Percentiles rank a stretch among this genome's conserved stretches.
Conservation (phyloP, 2,329 filamentous ascomycete species). For the Pestalotiopsis fici region DNA sequence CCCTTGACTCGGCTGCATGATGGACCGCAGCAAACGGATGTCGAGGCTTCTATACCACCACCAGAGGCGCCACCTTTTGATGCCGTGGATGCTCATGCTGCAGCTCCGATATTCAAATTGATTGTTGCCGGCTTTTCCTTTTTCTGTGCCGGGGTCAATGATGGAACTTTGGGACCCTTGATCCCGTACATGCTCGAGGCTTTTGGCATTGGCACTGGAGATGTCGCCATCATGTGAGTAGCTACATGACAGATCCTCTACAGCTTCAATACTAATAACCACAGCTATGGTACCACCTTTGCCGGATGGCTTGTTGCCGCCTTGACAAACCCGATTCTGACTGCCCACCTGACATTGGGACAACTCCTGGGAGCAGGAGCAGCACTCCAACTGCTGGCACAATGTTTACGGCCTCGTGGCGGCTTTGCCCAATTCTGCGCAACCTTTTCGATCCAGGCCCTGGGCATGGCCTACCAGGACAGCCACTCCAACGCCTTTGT, state of each 20-base stretch:
- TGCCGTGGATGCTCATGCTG: constrained; percentile 19
- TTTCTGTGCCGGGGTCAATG: constrained; percentile 66
- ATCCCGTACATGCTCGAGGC: constrained; percentile 63
- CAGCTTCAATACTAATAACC: not conserved
- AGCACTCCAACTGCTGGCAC: constrained; percentile 52
- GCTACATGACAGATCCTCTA: not conserved
- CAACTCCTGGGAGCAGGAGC: constrained; percentile 59
- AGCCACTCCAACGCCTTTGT: constrained; percentile 65
- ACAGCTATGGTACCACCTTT: constrained; percentile 57
- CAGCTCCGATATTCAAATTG: constrained; percentile 44
- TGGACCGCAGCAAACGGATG: not conserved
- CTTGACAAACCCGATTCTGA: constrained; percentile 54
- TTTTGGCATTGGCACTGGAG: constrained; percentile 42
- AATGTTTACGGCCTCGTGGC: constrained; percentile 56
- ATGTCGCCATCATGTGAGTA: constrained; percentile 29
- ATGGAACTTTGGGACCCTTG: constrained; percentile 63
- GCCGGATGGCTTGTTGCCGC: constrained; percentile 61
- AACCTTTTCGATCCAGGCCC: constrained; percentile 58
- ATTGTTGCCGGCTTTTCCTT: constrained; percentile 60
- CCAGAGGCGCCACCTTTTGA: constrained; percentile 11
- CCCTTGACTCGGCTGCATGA: not conserved
- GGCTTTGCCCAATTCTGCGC: constrained; percentile 58
- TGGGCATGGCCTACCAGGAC: constrained; percentile 66
- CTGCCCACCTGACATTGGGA: constrained; percentile 54
- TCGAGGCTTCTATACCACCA: constrained; percentile 9